Base-by-base conservation (phyloP, 768 basidiomycete species). In the Tulasnella sp. region DNA sequence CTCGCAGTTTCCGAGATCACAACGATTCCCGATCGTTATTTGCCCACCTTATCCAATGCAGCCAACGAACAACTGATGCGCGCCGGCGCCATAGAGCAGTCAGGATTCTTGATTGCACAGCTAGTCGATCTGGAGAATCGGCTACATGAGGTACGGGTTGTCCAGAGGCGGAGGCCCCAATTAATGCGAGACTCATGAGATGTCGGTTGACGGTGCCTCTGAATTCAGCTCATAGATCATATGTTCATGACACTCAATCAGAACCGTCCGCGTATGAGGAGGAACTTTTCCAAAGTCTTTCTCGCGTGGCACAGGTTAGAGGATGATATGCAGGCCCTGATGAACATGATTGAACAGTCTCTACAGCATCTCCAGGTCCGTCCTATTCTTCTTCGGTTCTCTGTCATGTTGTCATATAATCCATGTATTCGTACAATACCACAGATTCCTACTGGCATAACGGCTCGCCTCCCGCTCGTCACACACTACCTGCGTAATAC, bases 401-500 rank as follows among this genome's bases (percentile, higher is more conserved):
- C 7, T 38, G 15, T 5, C 34, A 38, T 11, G 10, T 21, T 34
- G 8, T 41, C 38, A 17, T 34, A 21, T n/a, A 24, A 38, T 24
- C 34, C 30, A 9, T 49, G 12, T 25, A 22, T 41, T 42, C 10
- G 49, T 17, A 11, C 27, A 17, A 9, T 3, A 29, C 15, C 12
- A 49, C 45, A 59, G 57, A 19, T 50, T 31, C 45, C 48, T 19
- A 46, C 49, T 22, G 70, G 75, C 50, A 66, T 78, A 5, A 49
- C 78, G 5, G 60, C 62, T 38, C 72, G 75, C 17, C 58, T 84
- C 7, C 78, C 80, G 1, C 69, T 73, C 4, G 74, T 73, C 0
- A 75, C 80, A 2, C 70, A 82, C 3, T 56, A 78, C n/a, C 81
- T 81, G 75, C 77, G 86, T 45, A 68, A 87, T 17, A 71, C 77